These are phyloP conservation scores for Cicer chorassanicum DNA, from an alignment of 306 rosid species.

Conservation along the genomic window DNA sequence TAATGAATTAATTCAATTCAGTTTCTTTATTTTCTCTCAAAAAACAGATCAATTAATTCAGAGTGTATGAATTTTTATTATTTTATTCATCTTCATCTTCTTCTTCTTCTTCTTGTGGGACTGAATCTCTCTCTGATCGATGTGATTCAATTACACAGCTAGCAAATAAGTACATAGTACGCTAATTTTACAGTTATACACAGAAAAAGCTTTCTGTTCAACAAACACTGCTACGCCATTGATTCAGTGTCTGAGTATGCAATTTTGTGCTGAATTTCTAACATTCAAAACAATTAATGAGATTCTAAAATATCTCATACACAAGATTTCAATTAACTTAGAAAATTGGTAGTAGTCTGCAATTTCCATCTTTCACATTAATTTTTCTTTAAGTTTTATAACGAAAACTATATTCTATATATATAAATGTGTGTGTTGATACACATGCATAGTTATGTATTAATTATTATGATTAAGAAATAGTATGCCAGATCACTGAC, in stretches of 20 bases:
- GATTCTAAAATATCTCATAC: not conserved
- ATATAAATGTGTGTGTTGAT: not conserved
- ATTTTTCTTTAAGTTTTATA: not conserved
- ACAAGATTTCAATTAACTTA: not conserved
- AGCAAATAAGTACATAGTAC: conserved; percentile 46
- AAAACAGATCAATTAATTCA: conserved; percentile 37
- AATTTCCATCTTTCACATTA: conserved; percentile 9
- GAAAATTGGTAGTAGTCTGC: not conserved
- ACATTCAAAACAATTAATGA: conserved; percentile 1
- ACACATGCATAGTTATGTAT: not conserved
- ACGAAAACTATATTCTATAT: not conserved
- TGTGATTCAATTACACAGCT: conserved; percentile 33
- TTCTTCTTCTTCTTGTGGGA: conserved; percentile 13
- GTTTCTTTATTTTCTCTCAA: conserved; percentile 23
- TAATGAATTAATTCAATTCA: conserved; percentile 6
- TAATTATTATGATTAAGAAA: conserved; percentile 37
- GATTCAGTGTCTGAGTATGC: conserved; percentile 46
- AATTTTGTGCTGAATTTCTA: conserved; percentile 48
- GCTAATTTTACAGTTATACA: conserved; percentile 19
- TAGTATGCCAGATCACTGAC: conserved; percentile 38
- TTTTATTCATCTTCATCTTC: conserved; percentile 20
- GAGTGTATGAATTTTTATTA: conserved; percentile 20
- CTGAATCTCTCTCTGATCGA: conserved; percentile 29
- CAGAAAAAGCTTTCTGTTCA: conserved; percentile 5
- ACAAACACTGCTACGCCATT: conserved; percentile 41